These are phyloP conservation scores for Prunus padus DNA, from an alignment of 306 rosid species.

Conservation along the genomic window DNA sequence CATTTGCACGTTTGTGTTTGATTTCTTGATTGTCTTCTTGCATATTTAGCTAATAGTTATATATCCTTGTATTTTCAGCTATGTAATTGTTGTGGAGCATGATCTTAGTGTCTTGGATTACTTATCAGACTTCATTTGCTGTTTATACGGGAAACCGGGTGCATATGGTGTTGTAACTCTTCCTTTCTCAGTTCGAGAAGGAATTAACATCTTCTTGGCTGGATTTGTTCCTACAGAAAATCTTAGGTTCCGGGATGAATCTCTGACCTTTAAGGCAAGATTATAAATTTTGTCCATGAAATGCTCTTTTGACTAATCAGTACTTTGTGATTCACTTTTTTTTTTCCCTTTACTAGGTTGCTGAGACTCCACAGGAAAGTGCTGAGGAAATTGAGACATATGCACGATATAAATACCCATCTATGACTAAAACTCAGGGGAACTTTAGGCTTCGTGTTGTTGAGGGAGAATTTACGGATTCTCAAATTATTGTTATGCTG, in stretches of 20 bases:
- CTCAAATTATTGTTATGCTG: conserved; percentile 92
- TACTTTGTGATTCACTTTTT: conserved; percentile 7
- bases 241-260: conserved; percentile 87
- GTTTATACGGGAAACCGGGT: conserved; percentile 97
- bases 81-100: conserved; percentile 96
- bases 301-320: neutral
- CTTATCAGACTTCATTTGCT: conserved; percentile 95
- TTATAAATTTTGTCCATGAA: conserved; percentile 3
- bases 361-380: conserved; percentile 92
- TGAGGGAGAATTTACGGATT: conserved; percentile 94
- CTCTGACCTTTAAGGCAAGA: conserved; percentile 81
- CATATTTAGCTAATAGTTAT: conserved; percentile 8
- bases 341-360: conserved; percentile 55
- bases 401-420: conserved; percentile 86
- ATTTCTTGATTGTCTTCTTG: neutral
- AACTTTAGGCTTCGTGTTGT: conserved; percentile 68
- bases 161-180: conserved; percentile 98
- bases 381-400: conserved; percentile 85
- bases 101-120: conserved; percentile 97
- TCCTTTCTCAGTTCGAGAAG: conserved; percentile 98
- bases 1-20: neutral
- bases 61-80: conserved; percentile 52
- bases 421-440: conserved; percentile 88
- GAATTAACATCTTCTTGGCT: conserved; percentile 92
- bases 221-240: conserved; percentile 97